Evolutionary conservation across 768 basidiomycete species (phyloP), one percentile per base, ranked within the genome.

Genomic region (Sutorius australiensis): DNA sequence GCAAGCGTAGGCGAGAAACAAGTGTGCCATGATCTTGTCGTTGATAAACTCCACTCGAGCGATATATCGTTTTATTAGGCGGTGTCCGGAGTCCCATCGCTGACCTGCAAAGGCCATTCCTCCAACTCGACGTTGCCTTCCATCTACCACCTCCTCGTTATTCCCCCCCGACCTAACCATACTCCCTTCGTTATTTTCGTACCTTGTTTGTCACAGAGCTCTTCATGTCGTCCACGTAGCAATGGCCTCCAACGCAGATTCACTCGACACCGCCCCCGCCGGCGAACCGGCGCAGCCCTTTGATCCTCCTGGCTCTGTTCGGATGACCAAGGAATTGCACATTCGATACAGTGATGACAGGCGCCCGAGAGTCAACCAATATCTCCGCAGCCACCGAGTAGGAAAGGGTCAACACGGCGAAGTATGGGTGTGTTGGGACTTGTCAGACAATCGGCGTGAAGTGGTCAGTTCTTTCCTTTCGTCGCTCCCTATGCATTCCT

Each of bases 351-450:
- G 72, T 48, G 69, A 70, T 36, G 72, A 72, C 54, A 64, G 60
- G 71, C 76, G 68, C 10, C 68, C 68, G 39, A 81, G 85, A 73
- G 70, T 97, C 60, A 98, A 98, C 74, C 89, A 95, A 70, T 98
- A 95, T 69, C 74, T 84, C 44, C 82, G 93, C 51, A 76, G 84
- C 48, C 76, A 79, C 50, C 80, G 81, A 63, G 84, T 97, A 19
- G 95, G 95, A 19, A 82, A 80, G 53, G 95, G 95, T 12, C 89
- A 92, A 65, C 94, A 97, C 64, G 95, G 95, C 44, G 83, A 87
- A 63, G 95, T 98, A 55, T 89, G 83, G 71, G 75, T 88, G 5
- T 91, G 89, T 32, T 78, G 64, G 65, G 80, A 81, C 69, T 75
- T 69, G 66, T 72, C 59, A 59, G 66, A 61, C 63, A 75, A 68